Conservation (phyloP, 73 alveolate genomes). For the Paramecium biaurelia region DNA sequence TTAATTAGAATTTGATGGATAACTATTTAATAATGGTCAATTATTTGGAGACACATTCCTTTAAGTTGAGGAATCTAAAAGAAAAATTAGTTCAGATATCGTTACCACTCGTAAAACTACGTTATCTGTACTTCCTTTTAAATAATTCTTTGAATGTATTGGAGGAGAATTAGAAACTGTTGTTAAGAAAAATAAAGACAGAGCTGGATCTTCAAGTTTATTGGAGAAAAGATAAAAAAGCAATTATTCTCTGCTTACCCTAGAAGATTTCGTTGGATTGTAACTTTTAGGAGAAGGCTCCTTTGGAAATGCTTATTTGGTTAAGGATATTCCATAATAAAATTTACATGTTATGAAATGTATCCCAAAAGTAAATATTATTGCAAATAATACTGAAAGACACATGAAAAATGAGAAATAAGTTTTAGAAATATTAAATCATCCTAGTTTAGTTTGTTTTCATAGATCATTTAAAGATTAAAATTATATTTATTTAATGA, state of each 20-base stretch:
- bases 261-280: slow-evolving; percentile 77
- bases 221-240: slow-evolving; percentile 40
- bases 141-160: slow-evolving; percentile 48
- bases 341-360: slow-evolving; percentile 55
- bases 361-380: slow-evolving; percentile 44
- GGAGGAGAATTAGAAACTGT: slow-evolving; percentile 64
- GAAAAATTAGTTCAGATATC: slow-evolving; percentile 43
- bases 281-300: slow-evolving; percentile 61
- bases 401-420: slow-evolving; percentile 46
- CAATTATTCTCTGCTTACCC: slow-evolving; percentile 71
- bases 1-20: background rate
- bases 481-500: slow-evolving; percentile 52
- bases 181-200: slow-evolving; percentile 49
- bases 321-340: background rate
- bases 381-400: slow-evolving; percentile 33
- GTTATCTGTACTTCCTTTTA: slow-evolving; percentile 25
- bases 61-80: background rate
- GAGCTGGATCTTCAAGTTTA: slow-evolving; percentile 10
- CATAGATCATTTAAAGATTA: slow-evolving; percentile 62
- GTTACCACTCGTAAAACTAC: slow-evolving; percentile 40
- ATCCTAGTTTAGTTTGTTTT: slow-evolving; percentile 4
- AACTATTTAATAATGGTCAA: slow-evolving; percentile 50
- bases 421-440: slow-evolving; percentile 46
- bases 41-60: slow-evolving; percentile 55
- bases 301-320: slow-evolving; percentile 57